Percentiles rank a stretch among this genome's conserved stretches.
phyloP scores from a whole-genome alignment of 2,329 filamentous ascomycete species.

The Xylariaceae sp. region DNA sequence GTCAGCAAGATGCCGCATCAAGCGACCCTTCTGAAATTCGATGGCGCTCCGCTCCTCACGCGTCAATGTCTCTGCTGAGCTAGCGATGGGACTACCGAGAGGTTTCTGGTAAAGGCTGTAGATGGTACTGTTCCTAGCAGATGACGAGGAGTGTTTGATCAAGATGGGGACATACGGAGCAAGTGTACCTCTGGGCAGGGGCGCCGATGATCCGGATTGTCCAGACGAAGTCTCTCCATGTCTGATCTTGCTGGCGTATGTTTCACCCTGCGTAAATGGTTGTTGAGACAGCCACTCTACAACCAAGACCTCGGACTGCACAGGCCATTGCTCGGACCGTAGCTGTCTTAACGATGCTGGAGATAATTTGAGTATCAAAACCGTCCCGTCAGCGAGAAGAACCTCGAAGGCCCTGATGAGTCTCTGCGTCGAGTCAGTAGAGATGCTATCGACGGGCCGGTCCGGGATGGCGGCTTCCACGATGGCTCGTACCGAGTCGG shows the following conservation, averaged over 20 bases:
- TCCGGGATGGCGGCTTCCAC: constrained; percentile 33
- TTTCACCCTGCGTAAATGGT: constrained; percentile 9
- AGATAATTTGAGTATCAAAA: constrained; percentile 41
- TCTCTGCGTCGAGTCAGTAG: constrained; percentile 33
- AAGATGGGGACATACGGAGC: constrained; percentile 38
- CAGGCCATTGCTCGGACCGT: constrained; percentile 43
- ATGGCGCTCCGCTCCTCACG: constrained; percentile 34
- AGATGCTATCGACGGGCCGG: constrained; percentile 32
- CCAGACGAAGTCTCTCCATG: neutral
- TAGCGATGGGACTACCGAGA: constrained; percentile 36
- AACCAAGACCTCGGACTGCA: constrained; percentile 42
- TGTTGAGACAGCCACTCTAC: constrained; percentile 41
- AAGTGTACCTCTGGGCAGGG: constrained; percentile 19
- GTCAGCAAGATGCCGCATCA: constrained; percentile 42
- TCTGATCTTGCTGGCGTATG: neutral
- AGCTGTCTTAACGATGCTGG: constrained; percentile 42
- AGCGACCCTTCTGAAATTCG: constrained; percentile 44
- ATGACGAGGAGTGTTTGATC: constrained; percentile 35
- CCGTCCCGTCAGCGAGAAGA: constrained; percentile 38
- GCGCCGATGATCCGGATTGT: neutral
- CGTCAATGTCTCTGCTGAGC: constrained; percentile 33
- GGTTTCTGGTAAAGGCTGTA: constrained; percentile 42
- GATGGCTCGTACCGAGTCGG: constrained; percentile 34
- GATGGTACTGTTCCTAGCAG: constrained; percentile 30
- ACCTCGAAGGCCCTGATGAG: constrained; percentile 42